Conservation (phyloP, 768 basidiomycete species). For the Mycena sanguinolenta region DNA sequence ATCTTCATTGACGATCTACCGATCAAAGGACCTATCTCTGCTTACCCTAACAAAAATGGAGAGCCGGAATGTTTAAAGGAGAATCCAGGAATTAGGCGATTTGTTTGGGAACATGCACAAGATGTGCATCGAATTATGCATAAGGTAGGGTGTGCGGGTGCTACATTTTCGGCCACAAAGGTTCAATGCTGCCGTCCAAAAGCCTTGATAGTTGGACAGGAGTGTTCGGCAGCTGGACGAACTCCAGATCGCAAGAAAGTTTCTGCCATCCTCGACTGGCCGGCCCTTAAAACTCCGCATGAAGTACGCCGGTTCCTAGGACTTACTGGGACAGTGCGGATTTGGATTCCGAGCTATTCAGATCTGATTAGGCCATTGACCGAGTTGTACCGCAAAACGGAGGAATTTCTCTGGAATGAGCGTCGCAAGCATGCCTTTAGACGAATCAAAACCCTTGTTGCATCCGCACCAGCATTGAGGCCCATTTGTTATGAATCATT, state of each 20-base stretch:
- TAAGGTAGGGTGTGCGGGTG: slow-evolving; percentile 42
- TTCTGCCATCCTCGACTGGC: background rate
- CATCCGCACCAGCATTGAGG: slow-evolving; percentile 41
- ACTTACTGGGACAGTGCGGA: slow-evolving; percentile 40
- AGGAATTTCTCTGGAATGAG: slow-evolving; percentile 44
- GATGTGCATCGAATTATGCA: slow-evolving; percentile 48
- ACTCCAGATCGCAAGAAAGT: background rate
- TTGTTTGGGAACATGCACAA: slow-evolving; percentile 47
- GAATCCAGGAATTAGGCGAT: slow-evolving; percentile 28
- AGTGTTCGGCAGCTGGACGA: background rate
- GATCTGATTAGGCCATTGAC: background rate
- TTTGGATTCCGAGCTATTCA: slow-evolving; percentile 42
- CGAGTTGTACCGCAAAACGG: slow-evolving; percentile 34
- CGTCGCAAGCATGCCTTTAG: slow-evolving; percentile 35
- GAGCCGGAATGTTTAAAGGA: too few species aligned
- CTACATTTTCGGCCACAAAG: slow-evolving; percentile 44
- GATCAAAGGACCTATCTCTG: slow-evolving; percentile 47
- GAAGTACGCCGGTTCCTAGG: slow-evolving; percentile 43
- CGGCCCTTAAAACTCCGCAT: background rate
- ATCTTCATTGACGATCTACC: slow-evolving; percentile 50
- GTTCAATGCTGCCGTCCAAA: slow-evolving; percentile 35
- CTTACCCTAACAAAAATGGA: too few species aligned
- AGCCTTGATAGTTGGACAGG: slow-evolving; percentile 31
- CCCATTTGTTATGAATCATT: slow-evolving; percentile 49
- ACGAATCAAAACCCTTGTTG: slow-evolving; percentile 44